Evolutionary conservation across 306 rosid genomes (phyloP).

Genomic region (Lithocarpus polystachyus): DNA sequence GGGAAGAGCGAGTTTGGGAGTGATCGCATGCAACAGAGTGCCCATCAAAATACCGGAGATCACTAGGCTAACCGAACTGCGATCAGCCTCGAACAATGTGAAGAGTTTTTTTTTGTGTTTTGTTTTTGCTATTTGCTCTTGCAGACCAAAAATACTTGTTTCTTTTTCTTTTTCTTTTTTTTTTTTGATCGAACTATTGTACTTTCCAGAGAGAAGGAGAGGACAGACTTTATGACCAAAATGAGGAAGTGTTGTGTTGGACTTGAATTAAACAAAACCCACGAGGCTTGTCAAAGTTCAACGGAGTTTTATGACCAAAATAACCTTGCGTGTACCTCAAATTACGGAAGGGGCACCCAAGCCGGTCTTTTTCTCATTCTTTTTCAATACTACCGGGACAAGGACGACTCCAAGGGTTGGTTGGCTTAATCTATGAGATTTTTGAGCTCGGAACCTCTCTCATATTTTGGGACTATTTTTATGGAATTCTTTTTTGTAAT

Average conservation of each 20-base stretch:
- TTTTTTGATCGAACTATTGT: background rate
- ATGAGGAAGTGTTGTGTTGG: too few relatives aligned
- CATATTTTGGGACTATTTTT: too few relatives aligned
- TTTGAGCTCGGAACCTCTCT: too few relatives aligned
- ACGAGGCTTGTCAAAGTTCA: background rate
- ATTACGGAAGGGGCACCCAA: background rate
- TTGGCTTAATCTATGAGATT: too few relatives aligned
- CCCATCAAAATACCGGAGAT: constrained; percentile 43
- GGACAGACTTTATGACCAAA: background rate
- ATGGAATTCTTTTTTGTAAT: rapidly evolving
- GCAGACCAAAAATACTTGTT: too few relatives aligned
- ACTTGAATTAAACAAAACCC: background rate
- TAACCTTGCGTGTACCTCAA: background rate
- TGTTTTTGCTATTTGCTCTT: too few relatives aligned
- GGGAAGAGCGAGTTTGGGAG: constrained; percentile 31
- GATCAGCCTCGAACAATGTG: constrained; percentile 1
- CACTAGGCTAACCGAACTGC: background rate
- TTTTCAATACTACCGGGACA: too few relatives aligned
- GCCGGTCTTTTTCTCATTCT: too few relatives aligned
- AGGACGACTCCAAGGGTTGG: too few relatives aligned
- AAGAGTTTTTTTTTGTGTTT: too few relatives aligned
- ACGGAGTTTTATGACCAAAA: background rate
- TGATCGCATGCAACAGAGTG: constrained; percentile 53
- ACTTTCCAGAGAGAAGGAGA: background rate
- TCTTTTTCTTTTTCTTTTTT: too few relatives aligned